phyloP scores from a whole-genome alignment of 2,329 filamentous ascomycete species.

The Nothophoma quercina region DNA sequence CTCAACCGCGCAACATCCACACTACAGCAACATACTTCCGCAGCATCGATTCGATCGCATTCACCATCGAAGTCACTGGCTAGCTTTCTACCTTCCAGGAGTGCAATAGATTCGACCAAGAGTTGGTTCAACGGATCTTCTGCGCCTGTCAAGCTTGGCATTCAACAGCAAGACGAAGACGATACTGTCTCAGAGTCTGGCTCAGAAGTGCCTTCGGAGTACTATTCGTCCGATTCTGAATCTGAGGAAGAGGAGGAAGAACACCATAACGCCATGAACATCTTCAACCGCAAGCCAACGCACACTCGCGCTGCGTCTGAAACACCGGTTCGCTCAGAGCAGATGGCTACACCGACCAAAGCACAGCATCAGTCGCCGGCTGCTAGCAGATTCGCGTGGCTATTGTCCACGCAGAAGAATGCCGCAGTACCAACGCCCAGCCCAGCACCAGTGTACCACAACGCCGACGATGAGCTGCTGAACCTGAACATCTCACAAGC shows the following conservation, averaged over 20 bases:
- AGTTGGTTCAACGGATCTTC: slow-evolving; percentile 63
- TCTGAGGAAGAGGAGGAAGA: slow-evolving; percentile 27
- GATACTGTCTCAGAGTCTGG: slow-evolving; percentile 35
- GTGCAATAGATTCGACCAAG: slow-evolving; percentile 44
- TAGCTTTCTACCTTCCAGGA: slow-evolving; percentile 49
- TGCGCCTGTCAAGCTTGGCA: slow-evolving; percentile 56
- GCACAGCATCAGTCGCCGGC: slow-evolving; percentile 34
- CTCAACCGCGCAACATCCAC: slow-evolving; percentile 46
- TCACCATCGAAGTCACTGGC: slow-evolving; percentile 50
- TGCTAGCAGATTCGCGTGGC: slow-evolving; percentile 47
- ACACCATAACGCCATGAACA: slow-evolving; percentile 38
- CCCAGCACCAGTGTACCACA: slow-evolving; percentile 44
- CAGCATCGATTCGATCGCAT: slow-evolving; percentile 46
- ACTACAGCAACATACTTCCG: slow-evolving; percentile 49
- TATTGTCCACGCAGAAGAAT: slow-evolving; percentile 47
- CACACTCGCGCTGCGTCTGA: slow-evolving; percentile 36
- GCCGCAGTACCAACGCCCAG: slow-evolving; percentile 33
- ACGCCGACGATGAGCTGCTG: slow-evolving; percentile 58
- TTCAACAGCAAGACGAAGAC: slow-evolving; percentile 42
- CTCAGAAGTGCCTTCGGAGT: slow-evolving; percentile 37
- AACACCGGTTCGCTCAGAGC: slow-evolving; percentile 27
- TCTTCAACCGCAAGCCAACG: slow-evolving; percentile 43
- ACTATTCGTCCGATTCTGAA: slow-evolving; percentile 30
- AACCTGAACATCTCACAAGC: slow-evolving; percentile 62
- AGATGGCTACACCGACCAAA: slow-evolving; percentile 26